phyloP scores from a whole-genome alignment of 768 basidiomycete genomes.

The Suillus tomentosus region DNA sequence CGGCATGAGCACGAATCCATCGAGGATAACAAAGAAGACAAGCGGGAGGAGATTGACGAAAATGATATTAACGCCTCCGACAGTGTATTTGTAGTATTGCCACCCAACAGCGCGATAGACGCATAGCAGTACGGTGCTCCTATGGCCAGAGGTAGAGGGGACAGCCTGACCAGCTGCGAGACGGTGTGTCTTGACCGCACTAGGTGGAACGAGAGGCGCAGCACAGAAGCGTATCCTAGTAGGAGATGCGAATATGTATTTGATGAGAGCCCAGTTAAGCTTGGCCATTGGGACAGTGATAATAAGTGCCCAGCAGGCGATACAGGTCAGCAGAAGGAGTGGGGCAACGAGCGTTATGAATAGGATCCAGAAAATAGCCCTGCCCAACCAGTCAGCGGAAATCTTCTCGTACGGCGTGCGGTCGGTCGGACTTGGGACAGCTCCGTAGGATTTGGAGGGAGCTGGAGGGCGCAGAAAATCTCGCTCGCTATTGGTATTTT shows the following conservation, averaged over 20 bases:
- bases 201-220: slow-evolving; percentile 58
- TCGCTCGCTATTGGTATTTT: slow-evolving; percentile 48
- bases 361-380: slow-evolving; percentile 78
- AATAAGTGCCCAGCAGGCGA: slow-evolving; percentile 93
- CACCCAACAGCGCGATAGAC: slow-evolving; percentile 89
- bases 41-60: slow-evolving; percentile 94
- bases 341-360: slow-evolving; percentile 84
- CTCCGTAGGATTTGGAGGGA: slow-evolving; percentile 64
- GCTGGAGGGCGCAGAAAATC: slow-evolving; percentile 40
- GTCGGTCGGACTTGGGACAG: slow-evolving; percentile 39
- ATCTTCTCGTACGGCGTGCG: slow-evolving; percentile 25
- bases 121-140: slow-evolving; percentile 89
- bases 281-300: slow-evolving; percentile 98
- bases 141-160: slow-evolving; percentile 67
- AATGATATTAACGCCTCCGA: slow-evolving; percentile 97
- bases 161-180: slow-evolving; percentile 88
- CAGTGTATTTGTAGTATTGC: slow-evolving; percentile 98
- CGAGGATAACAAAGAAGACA: slow-evolving; percentile 95
- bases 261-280: slow-evolving; percentile 92
- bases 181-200: slow-evolving; percentile 63
- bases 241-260: slow-evolving; percentile 77
- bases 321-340: slow-evolving; percentile 81
- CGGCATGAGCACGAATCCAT: slow-evolving; percentile 80
- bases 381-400: slow-evolving; percentile 59
- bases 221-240: slow-evolving; percentile 90